These are phyloP conservation scores for Yamadazyma conglobata DNA, from an alignment of 1,139 yeast species.

Conservation along the genomic window DNA sequence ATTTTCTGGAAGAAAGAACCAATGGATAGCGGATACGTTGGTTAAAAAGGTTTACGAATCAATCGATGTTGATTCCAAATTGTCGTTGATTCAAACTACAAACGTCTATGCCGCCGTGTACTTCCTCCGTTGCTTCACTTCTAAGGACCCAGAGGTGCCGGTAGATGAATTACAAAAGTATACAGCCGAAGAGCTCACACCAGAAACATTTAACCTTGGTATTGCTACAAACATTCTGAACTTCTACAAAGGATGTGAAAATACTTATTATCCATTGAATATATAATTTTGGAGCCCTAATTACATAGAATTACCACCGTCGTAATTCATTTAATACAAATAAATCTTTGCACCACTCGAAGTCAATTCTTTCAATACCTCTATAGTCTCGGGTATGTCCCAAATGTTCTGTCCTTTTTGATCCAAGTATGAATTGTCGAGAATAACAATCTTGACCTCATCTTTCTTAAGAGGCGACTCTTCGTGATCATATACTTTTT, in stretches of 20 bases:
- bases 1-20: constrained; percentile 25
- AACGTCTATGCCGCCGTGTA: constrained; percentile 9
- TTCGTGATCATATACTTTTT: constrained; percentile 42
- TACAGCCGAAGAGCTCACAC: constrained; percentile 11
- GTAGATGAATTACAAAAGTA: constrained; percentile 7
- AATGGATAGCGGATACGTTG: constrained; percentile 20
- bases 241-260: constrained; percentile 28
- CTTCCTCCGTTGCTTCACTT: constrained; percentile 9
- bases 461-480: constrained; percentile 38
- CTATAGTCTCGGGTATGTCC: constrained; percentile 52
- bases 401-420: constrained; percentile 59
- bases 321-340: constrained; percentile 35
- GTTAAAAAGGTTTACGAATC: constrained; percentile 4
- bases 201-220: too few relatives aligned
- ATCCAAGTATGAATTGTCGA: constrained; percentile 65
- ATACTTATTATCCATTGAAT: constrained; percentile 31
- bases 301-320: too few relatives aligned
- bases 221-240: too few relatives aligned
- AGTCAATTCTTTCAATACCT: constrained; percentile 39
- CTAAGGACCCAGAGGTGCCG: constrained; percentile 7
- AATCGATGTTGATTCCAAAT: neutral
- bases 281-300: constrained; percentile 4
- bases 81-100: neutral
- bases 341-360: constrained; percentile 46
- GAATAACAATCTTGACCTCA: constrained; percentile 54